Conservation (phyloP, 2,329 filamentous ascomycete genomes). For the Botrytis galanthina region DNA sequence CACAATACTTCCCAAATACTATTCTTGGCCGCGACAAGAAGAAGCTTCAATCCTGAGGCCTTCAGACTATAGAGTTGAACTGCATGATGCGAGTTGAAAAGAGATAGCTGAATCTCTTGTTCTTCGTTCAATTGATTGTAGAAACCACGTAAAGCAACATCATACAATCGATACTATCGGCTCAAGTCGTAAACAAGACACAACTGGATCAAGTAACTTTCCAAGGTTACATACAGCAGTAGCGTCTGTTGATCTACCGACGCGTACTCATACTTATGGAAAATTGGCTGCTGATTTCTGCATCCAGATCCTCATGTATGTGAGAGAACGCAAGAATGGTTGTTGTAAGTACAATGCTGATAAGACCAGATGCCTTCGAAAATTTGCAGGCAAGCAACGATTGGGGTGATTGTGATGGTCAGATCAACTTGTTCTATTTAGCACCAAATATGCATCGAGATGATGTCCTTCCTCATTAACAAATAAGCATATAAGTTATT, state of each 20-base stretch:
- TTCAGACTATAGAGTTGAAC: not conserved
- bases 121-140: not conserved
- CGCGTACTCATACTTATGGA: not conserved
- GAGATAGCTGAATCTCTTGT: not conserved
- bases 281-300: not conserved
- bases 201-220: not conserved
- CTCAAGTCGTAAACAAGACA: not conserved
- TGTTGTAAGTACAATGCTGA: not conserved
- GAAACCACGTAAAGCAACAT: not conserved
- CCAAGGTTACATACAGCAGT: not conserved
- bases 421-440: too few relatives aligned
- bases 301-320: not conserved
- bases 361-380: too few relatives aligned
- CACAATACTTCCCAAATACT: not conserved
- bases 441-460: too few relatives aligned
- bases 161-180: not conserved
- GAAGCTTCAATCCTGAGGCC: too few relatives aligned
- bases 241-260: not conserved
- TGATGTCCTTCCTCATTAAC: too few relatives aligned
- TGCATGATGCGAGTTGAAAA: fast-evolving
- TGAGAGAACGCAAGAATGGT: not conserved
- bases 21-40: not conserved
- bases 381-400: too few relatives aligned
- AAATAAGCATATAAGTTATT: too few relatives aligned
- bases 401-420: too few relatives aligned